Evolutionary conservation across 495 filamentous ascomycete species (phyloP).

Genomic region (Trichoderma asperelloides): DNA sequence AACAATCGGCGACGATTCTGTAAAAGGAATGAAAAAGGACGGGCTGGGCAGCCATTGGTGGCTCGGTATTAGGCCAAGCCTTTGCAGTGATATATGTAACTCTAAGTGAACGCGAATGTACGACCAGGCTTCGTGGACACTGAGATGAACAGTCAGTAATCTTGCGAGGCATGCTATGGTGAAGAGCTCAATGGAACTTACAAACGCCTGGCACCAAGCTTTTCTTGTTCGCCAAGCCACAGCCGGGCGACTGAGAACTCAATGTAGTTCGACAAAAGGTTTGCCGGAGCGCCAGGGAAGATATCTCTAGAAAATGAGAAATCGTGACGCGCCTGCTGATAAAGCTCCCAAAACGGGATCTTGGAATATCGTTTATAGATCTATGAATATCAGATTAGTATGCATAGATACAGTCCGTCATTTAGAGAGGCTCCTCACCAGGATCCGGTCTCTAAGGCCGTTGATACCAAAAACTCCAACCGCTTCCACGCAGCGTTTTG

Average conservation of each 20-base stretch:
- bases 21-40: conserved; percentile 42
- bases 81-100: conserved; percentile 40
- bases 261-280: conserved; percentile 6
- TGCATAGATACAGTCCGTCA: neutral
- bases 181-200: neutral
- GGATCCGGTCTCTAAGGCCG: conserved; percentile 40
- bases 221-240: conserved; percentile 1
- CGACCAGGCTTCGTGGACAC: conserved; percentile 19
- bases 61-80: conserved; percentile 34
- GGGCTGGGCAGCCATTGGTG: conserved; percentile 30
- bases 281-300: conserved; percentile 2
- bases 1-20: conserved; percentile 34
- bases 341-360: conserved; percentile 29
- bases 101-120: conserved; percentile 38
- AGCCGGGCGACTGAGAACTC: conserved; percentile 2
- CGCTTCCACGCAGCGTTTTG: conserved; percentile 27
- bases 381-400: conserved; percentile 18
- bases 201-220: neutral
- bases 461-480: conserved; percentile 43
- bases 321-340: conserved; percentile 18
- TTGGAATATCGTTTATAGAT: conserved; percentile 38
- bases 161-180: neutral
- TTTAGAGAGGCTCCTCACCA: conserved; percentile 25
- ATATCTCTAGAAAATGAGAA: conserved; percentile 20
- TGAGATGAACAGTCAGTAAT: conserved; percentile 8